phyloP scores from a whole-genome alignment of 2,329 filamentous ascomycete genomes.

The Phialophora tarda region DNA sequence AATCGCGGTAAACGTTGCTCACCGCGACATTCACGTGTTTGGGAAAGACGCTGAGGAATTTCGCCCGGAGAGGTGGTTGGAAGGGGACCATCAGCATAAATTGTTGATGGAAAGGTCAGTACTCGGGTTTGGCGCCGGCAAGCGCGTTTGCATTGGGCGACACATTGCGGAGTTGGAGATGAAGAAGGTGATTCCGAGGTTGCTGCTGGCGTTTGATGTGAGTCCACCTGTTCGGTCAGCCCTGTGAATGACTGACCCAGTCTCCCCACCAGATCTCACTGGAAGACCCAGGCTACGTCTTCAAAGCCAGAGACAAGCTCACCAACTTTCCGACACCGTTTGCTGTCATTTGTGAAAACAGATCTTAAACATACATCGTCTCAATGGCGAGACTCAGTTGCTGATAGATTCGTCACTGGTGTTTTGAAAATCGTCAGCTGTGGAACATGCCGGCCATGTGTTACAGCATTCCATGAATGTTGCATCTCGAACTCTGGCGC shows the following conservation, averaged over 20 bases:
- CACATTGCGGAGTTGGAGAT: conserved; percentile 39
- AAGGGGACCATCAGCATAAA: conserved; percentile 37
- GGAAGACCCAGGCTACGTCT: conserved; percentile 15
- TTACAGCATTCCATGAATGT: no score
- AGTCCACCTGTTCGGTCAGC: conserved; percentile 12
- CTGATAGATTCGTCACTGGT: background rate
- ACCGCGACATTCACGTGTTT: conserved; percentile 29
- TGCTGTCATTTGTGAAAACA: conserved; percentile 11
- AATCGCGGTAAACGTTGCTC: background rate
- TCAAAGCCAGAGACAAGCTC: conserved; percentile 10
- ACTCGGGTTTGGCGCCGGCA: conserved; percentile 45
- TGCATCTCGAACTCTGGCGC: no score
- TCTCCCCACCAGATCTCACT: conserved; percentile 12
- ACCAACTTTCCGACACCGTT: conserved; percentile 19
- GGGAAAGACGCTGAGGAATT: conserved; percentile 36
- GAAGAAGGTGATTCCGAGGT: conserved; percentile 37
- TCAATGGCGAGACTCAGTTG: background rate
- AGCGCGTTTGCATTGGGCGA: conserved; percentile 28
- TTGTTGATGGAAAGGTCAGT: conserved; percentile 47
- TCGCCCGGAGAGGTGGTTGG: conserved; percentile 45
- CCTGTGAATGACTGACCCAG: background rate
- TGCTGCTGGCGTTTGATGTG: conserved; percentile 39
- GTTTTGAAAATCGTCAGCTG: background rate
- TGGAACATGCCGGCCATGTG: no score
- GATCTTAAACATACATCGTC: background rate